phyloP scores from a whole-genome alignment of 2,329 filamentous ascomycete genomes.

The Apiospora marii region DNA sequence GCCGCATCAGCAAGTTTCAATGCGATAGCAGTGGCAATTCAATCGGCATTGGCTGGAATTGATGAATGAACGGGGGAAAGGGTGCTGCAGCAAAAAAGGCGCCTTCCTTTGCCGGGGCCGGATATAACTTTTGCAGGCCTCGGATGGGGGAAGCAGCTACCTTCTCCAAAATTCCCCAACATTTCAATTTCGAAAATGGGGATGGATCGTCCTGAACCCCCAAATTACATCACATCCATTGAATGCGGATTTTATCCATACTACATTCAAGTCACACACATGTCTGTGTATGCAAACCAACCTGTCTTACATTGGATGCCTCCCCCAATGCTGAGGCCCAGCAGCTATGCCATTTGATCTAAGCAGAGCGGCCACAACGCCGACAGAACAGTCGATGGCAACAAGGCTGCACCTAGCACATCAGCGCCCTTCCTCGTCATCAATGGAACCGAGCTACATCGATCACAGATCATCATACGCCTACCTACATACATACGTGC shows the following conservation, averaged over 20 bases:
- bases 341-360: not conserved
- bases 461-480: not conserved
- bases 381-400: not conserved
- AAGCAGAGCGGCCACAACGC: not conserved
- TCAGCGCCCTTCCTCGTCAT: not conserved
- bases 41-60: not conserved
- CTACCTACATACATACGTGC: not conserved
- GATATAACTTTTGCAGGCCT: not conserved
- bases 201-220: not conserved
- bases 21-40: not conserved
- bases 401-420: not conserved
- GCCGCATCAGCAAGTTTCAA: not conserved
- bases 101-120: not conserved
- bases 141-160: constrained; percentile 10
- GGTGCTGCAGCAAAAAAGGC: not conserved
- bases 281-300: not conserved
- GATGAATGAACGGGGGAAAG: not conserved
- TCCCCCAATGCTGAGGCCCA: not conserved
- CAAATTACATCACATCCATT: constrained; percentile 18
- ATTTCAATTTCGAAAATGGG: constrained; percentile 13
- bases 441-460: not conserved
- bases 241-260: not conserved
- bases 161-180: constrained; percentile 22
- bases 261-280: not conserved
- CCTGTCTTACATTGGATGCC: not conserved